Conservation (phyloP, 495 filamentous ascomycete genomes). For the Xylaria scruposa region DNA sequence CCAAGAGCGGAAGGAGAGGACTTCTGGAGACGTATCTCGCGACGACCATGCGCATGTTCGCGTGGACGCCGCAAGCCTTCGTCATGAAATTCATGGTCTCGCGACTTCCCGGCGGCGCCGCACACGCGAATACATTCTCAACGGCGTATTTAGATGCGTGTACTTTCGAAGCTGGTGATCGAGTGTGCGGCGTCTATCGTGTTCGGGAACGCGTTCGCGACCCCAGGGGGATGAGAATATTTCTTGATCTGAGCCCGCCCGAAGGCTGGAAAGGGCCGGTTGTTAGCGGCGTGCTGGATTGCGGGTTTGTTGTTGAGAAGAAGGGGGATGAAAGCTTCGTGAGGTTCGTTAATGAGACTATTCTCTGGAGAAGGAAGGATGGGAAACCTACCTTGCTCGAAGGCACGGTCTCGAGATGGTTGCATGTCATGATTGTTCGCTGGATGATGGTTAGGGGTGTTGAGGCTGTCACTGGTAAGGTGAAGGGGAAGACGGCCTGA, state of each 20-base stretch:
- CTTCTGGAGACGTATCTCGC: conserved; percentile 37
- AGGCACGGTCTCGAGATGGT: conserved; percentile 33
- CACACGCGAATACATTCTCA: conserved; percentile 31
- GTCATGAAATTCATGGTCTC: conserved; percentile 30
- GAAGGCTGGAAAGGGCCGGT: conserved; percentile 36
- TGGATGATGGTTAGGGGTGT: conserved; percentile 45
- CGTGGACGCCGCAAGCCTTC: conserved; percentile 43
- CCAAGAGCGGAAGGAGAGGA: neutral
- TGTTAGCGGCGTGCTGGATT: conserved; percentile 37
- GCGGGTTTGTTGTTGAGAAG: conserved; percentile 31
- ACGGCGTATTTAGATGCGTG: conserved; percentile 32
- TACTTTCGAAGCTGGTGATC: conserved; percentile 34
- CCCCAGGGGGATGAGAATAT: conserved; percentile 29
- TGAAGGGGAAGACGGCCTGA: neutral
- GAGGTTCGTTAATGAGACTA: conserved; percentile 43
- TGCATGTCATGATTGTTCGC: conserved; percentile 37
- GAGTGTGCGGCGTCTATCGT: conserved; percentile 43
- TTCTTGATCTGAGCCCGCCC: conserved; percentile 40
- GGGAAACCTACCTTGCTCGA: conserved; percentile 38
- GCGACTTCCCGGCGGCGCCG: conserved; percentile 18
- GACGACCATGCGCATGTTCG: conserved; percentile 41
- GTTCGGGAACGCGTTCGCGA: conserved; percentile 21
- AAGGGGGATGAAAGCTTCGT: conserved; percentile 2
- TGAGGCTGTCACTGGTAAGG: conserved; percentile 31
- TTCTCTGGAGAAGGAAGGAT: conserved; percentile 39